These are phyloP conservation scores for Colletotrichum viniferum DNA, from an alignment of 2,329 filamentous ascomycete species.

Conservation along the genomic window DNA sequence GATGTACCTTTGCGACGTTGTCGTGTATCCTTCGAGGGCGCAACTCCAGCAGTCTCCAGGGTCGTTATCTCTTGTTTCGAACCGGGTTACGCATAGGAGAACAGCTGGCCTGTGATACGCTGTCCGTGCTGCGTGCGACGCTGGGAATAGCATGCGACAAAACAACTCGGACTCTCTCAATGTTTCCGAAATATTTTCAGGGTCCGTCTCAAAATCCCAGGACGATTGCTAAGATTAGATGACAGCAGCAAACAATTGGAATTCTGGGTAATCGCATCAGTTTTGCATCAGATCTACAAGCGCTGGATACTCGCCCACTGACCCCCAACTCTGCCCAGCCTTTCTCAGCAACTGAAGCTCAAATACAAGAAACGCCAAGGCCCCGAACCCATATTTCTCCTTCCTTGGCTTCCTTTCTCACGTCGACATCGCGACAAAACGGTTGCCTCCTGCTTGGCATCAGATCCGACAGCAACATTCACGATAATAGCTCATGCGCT, in stretches of 20 bases:
- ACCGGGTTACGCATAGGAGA: not conserved
- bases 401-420: not conserved
- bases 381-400: not conserved
- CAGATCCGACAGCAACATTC: not conserved
- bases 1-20: not conserved
- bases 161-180: not conserved
- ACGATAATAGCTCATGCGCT: not conserved
- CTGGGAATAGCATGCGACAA: slow-evolving; percentile 16
- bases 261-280: not conserved
- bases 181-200: not conserved
- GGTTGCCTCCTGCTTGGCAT: slow-evolving; percentile 7
- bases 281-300: not conserved
- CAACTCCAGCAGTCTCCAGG: not conserved
- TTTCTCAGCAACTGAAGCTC: not conserved
- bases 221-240: not conserved
- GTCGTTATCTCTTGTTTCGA: not conserved
- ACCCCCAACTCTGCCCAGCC: not conserved
- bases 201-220: not conserved
- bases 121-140: not conserved
- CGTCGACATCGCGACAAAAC: not conserved
- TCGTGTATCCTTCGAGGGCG: not conserved
- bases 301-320: not conserved
- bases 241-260: not conserved
- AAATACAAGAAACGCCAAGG: slow-evolving; percentile 18
- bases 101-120: slow-evolving; percentile 11